A percentile compares a stretch with the other conserved stretches of the same genome.
These are phyloP conservation scores for Pichia membranifaciens DNA, from an alignment of 805 yeast species.

Conservation along the genomic window DNA sequence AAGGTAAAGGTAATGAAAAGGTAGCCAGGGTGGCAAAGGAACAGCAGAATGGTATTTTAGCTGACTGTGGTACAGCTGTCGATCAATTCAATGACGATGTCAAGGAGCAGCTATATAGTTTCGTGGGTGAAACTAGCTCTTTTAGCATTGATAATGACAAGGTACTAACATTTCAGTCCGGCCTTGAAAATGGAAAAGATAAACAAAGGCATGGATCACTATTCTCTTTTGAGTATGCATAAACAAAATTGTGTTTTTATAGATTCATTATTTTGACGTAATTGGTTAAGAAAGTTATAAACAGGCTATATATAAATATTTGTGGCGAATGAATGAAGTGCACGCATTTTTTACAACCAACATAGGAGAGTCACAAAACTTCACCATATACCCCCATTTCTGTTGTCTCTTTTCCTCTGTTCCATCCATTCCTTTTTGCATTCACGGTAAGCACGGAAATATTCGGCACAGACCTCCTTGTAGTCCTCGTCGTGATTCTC, in stretches of 20 bases:
- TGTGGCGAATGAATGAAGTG: too few relatives aligned
- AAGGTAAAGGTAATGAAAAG: not conserved
- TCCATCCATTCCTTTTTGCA: conserved; percentile 74
- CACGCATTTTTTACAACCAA: too few relatives aligned
- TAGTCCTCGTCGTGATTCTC: conserved; percentile 70
- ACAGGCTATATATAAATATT: too few relatives aligned
- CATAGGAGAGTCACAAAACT: too few relatives aligned
- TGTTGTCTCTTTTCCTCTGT: conserved; percentile 25
- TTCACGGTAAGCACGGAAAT: conserved; percentile 88
- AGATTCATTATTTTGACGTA: too few relatives aligned
- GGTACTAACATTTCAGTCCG: conserved; percentile 21
- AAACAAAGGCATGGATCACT: conserved; percentile 20
- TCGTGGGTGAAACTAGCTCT: conserved; percentile 21
- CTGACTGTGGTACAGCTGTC: too few relatives aligned
- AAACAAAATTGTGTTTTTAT: not conserved
- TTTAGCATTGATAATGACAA: conserved; percentile 21
- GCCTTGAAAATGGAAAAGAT: not conserved
- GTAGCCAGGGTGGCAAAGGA: not conserved
- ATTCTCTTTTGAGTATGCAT: conserved; percentile 22
- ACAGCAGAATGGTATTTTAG: too few relatives aligned
- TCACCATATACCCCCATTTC: conserved; percentile 30
- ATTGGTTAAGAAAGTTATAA: not conserved
- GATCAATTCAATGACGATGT: conserved; percentile 3
- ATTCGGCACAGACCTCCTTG: conserved; percentile 63
- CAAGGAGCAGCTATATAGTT: conserved; percentile 19